Evolutionary conservation across 1,139 yeast species (phyloP).

Genomic region (Martiniozyma asiatica): DNA sequence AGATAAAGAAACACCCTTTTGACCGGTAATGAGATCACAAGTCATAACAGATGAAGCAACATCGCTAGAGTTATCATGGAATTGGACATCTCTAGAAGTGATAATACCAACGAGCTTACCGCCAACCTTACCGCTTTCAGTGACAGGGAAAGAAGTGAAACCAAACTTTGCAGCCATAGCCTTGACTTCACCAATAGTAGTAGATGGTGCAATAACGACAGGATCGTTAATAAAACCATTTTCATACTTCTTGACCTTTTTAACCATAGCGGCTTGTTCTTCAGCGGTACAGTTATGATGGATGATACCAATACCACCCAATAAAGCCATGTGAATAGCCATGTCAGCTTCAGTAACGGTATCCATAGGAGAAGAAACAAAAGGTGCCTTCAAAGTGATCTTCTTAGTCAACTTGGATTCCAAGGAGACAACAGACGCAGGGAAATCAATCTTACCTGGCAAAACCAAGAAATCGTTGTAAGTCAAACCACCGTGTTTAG

Average conservation of each 20-base stretch:
- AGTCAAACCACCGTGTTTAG: slow-evolving; percentile 87
- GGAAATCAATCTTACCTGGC: slow-evolving; percentile 91
- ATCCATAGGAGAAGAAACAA: slow-evolving; percentile 98
- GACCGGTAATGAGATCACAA: slow-evolving; percentile 72
- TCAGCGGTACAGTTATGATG: slow-evolving; percentile 96
- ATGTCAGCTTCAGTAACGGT: slow-evolving; percentile 94
- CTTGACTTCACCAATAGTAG: slow-evolving; percentile 75
- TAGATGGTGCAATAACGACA: slow-evolving; percentile 63
- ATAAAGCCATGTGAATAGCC: slow-evolving; percentile 98
- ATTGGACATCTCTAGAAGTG: slow-evolving; percentile 95
- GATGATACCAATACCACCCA: slow-evolving; percentile 98
- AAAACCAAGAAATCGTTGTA: slow-evolving; percentile 91
- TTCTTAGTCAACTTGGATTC: slow-evolving; percentile 85
- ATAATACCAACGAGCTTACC: slow-evolving; percentile 90
- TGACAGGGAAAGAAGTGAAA: slow-evolving; percentile 61
- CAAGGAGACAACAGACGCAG: slow-evolving; percentile 63
- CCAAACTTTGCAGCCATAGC: slow-evolving; percentile 63
- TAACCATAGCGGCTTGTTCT: slow-evolving; percentile 98
- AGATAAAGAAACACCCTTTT: slow-evolving; percentile 64
- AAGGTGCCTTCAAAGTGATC: slow-evolving; percentile 85
- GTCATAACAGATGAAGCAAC: slow-evolving; percentile 79
- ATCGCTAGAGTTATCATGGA: slow-evolving; percentile 62
- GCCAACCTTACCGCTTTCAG: slow-evolving; percentile 79
- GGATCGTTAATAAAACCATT: slow-evolving; percentile 97
- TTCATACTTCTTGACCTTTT: slow-evolving; percentile 90